A percentile compares a stretch with the other conserved stretches of the same genome.
Evolutionary conservation across 805 yeast genomes (phyloP).

Genomic region (Wickerhamiella kurtzmanii): DNA sequence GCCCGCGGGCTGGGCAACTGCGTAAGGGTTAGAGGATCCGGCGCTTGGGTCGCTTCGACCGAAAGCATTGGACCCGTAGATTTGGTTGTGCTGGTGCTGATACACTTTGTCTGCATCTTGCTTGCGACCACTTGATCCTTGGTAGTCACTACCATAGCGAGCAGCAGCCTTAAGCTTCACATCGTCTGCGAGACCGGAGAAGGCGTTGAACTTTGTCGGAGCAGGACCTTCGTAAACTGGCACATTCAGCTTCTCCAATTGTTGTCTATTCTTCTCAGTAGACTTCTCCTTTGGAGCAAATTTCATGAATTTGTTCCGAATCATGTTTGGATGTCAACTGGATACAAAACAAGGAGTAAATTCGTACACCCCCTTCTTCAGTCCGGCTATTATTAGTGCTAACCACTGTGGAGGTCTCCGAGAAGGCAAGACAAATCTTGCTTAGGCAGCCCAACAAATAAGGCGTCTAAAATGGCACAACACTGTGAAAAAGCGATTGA

Average conservation of each 20-base stretch:
- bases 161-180: neutral
- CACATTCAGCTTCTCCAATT: slow-evolving; percentile 31
- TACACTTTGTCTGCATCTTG: slow-evolving; percentile 13
- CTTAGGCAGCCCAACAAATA: no score
- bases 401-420: no score
- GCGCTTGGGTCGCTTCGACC: neutral
- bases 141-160: neutral
- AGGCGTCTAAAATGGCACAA: no score
- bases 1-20: slow-evolving; percentile 14
- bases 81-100: slow-evolving; percentile 15
- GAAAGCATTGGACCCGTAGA: slow-evolving; percentile 15
- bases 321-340: slow-evolving; percentile 6
- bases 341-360: neutral
- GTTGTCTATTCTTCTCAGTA: slow-evolving; percentile 33
- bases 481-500: no score
- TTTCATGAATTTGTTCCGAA: slow-evolving; percentile 29
- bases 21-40: slow-evolving; percentile 15
- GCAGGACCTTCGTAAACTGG: slow-evolving; percentile 30
- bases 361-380: no score
- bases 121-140: neutral
- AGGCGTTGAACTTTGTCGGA: slow-evolving; percentile 39
- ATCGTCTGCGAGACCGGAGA: slow-evolving; percentile 31
- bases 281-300: slow-evolving; percentile 36
- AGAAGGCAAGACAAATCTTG: no score
- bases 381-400: no score